Conservation (phyloP, 2,329 filamentous ascomycete species). For the Cytospora paraplurivora region DNA sequence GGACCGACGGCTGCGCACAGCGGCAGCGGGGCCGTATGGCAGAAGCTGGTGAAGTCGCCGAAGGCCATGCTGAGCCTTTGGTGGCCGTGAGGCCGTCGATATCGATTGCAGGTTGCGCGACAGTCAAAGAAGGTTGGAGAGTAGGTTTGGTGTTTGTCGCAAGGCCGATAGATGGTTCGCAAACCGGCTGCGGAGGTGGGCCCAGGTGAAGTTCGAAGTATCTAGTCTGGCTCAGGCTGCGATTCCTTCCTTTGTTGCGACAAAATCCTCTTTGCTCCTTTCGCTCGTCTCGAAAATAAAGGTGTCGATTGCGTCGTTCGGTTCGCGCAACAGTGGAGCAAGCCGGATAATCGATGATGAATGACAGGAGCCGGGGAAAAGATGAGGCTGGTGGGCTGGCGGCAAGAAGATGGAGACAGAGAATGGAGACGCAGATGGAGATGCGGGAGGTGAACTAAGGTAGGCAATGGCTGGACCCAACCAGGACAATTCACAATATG, state of each 20-base stretch:
- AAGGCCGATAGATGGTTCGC: constrained; percentile 9
- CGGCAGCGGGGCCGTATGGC: constrained; percentile 80
- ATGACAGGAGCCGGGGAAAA: constrained; percentile 20
- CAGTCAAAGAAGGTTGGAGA: not conserved
- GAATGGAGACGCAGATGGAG: not conserved
- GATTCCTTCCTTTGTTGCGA: constrained; percentile 2
- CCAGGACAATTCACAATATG: constrained; percentile 1
- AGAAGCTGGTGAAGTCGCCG: constrained; percentile 87
- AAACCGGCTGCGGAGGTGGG: not conserved
- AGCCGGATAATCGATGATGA: not conserved
- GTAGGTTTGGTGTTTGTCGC: constrained; percentile 6
- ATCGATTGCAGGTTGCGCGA: constrained; percentile 4
- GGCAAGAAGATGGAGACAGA: constrained; percentile 7
- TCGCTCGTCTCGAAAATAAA: not conserved
- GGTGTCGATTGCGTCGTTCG: not conserved
- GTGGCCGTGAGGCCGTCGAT: constrained; percentile 9
- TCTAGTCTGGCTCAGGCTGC: not conserved
- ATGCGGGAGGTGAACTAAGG: constrained; percentile 10
- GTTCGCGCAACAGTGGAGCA: constrained; percentile 13
- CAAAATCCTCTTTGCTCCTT: not conserved
- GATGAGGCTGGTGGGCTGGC: constrained; percentile 24
- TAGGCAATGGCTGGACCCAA: constrained; percentile 1
- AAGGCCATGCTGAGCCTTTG: constrained; percentile 70
- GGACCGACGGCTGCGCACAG: constrained; percentile 84
- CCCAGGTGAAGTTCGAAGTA: constrained; percentile 7